Evolutionary conservation across 1,284 basidiomycete species (phyloP), one percentile per base, ranked within the genome.

Genomic region (Boletus sp.): DNA sequence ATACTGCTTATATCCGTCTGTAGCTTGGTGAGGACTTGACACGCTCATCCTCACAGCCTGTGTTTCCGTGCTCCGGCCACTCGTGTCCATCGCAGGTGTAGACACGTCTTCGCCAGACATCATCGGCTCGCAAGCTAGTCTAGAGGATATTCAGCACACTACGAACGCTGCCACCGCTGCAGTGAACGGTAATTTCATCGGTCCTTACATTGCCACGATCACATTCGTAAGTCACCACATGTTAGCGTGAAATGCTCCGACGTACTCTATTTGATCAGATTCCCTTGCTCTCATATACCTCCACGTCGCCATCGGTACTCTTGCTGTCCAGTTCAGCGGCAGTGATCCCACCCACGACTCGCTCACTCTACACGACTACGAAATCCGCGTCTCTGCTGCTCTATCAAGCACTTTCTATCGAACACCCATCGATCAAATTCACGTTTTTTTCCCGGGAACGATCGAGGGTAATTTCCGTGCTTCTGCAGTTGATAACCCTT

Each of bases 21-120:
- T 21, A 95, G 94, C 80, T 61, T 94, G 93, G 90, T 78, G 77
- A 6, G 92, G 94, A 17, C 67, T 97, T 4, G 95, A 97, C 72
- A 97, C 95, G 0, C 72, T 97, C 6, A 80, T 95, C 50, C 86
- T 97, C 57, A 84, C 87, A 56, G 94, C 95, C 10, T 95, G 95
- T 8, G 91, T 95, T 0, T 94, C 93, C 2, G 89, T 94, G 4
- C 81, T 95, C 3, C 85, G 85, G 51, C 91, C 94, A 1, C 76
- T 97, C 21, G 80, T 96, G 69, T 84, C 87, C 19, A 77, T 93
- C 7, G 89, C 92, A 14, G 88, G 88, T 1, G 80, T 87, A 7
- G 80, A 85, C 52, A 76, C 78, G 27, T 67, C 78, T 17, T 73
- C 73, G 21, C 74, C 69, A 25, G 67, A 64, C 33, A 68, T 74